A percentile compares a stretch with the other conserved stretches of the same genome.
These are phyloP conservation scores for Amanita rimosa DNA, from an alignment of 768 basidiomycete species.

Conservation along the genomic window DNA sequence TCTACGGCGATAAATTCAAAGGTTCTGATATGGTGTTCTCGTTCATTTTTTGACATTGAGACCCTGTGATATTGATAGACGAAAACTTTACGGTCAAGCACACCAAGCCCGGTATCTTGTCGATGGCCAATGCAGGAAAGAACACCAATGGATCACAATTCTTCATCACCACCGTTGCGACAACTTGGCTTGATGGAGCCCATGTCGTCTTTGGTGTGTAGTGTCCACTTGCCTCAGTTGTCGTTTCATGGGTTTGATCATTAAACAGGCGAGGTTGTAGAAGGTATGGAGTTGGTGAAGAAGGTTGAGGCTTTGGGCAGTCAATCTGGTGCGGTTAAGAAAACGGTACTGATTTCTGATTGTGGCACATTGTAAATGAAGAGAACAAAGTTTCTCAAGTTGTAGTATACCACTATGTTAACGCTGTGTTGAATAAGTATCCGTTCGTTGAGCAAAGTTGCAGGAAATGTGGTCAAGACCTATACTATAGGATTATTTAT, in stretches of 20 bases:
- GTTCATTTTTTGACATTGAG: no score
- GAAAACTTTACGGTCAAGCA: constrained; percentile 81
- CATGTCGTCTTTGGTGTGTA: constrained; percentile 78
- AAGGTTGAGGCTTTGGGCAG: constrained; percentile 29
- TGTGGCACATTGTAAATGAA: constrained; percentile 18
- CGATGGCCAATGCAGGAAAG: constrained; percentile 72
- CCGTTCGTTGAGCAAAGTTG: no score
- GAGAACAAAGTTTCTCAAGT: neutral
- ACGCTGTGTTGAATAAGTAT: no score
- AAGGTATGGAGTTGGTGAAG: constrained; percentile 47
- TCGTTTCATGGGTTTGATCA: neutral
- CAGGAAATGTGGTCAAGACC: no score
- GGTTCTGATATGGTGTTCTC: constrained; percentile 27
- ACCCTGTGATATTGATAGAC: constrained; percentile 37
- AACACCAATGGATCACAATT: constrained; percentile 86
- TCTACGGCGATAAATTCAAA: constrained; percentile 58
- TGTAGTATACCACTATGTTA: neutral
- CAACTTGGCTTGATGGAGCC: constrained; percentile 71
- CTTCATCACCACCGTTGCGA: constrained; percentile 80
- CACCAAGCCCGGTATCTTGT: constrained; percentile 53
- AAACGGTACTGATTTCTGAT: constrained; percentile 39
- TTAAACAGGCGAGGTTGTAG: constrained; percentile 47
- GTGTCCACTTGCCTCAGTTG: neutral
- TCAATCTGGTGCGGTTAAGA: constrained; percentile 26
- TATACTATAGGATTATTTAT: no score